phyloP scores from a whole-genome alignment of 352 stramenopile species.

The Poterioochromonas sp. region DNA sequence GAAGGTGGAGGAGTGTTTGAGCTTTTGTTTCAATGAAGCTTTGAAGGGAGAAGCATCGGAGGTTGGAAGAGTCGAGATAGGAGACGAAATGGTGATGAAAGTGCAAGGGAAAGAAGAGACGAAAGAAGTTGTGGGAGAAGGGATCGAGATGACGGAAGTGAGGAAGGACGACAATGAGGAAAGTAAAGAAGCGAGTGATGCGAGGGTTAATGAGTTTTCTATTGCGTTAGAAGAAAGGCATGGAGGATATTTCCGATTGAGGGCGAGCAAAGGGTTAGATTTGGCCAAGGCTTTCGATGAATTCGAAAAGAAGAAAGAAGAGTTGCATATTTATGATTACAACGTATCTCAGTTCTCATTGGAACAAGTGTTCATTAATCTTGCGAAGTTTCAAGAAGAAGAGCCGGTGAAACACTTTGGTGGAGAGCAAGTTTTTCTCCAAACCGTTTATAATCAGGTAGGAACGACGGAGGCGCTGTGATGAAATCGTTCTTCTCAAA shows the following conservation, averaged over 20 bases:
- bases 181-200: neutral
- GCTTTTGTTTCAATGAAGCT: neutral
- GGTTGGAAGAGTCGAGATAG: neutral
- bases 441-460: too few species aligned
- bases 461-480: too few species aligned
- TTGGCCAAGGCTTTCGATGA: constrained; percentile 63
- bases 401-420: constrained; percentile 28
- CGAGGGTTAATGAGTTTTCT: constrained; percentile 28
- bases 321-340: constrained; percentile 70
- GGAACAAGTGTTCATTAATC: constrained; percentile 83
- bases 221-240: neutral
- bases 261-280: constrained; percentile 40
- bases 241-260: neutral
- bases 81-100: too few species aligned
- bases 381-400: constrained; percentile 59
- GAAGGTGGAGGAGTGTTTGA: constrained; percentile 25
- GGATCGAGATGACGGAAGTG: too few species aligned
- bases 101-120: too few species aligned
- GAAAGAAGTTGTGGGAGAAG: too few species aligned
- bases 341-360: constrained; percentile 77
- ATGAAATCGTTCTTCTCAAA: too few species aligned
- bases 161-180: neutral
- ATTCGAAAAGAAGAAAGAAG: constrained; percentile 62
- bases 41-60: neutral
- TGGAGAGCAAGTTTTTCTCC: too few species aligned